phyloP scores from a whole-genome alignment of 2,329 filamentous ascomycete species.

The Cercospora berteroae region DNA sequence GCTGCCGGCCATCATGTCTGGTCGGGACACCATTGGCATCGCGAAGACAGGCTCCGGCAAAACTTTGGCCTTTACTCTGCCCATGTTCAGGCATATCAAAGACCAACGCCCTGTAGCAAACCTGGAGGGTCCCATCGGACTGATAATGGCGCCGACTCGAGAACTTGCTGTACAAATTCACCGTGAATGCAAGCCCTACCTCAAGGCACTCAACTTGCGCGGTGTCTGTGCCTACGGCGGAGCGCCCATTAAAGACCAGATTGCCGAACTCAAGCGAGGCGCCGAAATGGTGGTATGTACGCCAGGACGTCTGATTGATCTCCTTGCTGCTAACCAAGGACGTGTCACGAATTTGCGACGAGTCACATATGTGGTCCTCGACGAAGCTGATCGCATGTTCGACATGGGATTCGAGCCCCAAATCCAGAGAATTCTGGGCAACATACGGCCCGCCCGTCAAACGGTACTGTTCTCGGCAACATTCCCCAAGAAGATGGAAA shows the following conservation, averaged over 20 bases:
- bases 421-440: conserved; percentile 92
- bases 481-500: conserved; percentile 90
- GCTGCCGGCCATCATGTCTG: conserved; percentile 91
- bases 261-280: conserved; percentile 91
- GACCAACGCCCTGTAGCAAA: conserved; percentile 81
- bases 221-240: conserved; percentile 93
- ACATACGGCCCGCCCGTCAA: conserved; percentile 87
- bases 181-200: conserved; percentile 88
- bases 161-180: conserved; percentile 94
- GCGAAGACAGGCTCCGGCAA: conserved; percentile 98
- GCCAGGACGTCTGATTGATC: conserved; percentile 91
- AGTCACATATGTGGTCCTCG: conserved; percentile 90
- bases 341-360: conserved; percentile 86
- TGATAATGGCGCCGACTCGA: conserved; percentile 92
- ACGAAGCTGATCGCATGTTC: conserved; percentile 98
- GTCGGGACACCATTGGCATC: conserved; percentile 90
- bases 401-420: conserved; percentile 99
- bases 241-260: conserved; percentile 94
- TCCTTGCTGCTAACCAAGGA: conserved; percentile 89
- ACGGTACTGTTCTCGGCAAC: conserved; percentile 96
- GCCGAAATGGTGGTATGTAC: conserved; percentile 95
- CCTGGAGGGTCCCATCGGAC: conserved; percentile 79
- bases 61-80: conserved; percentile 89
- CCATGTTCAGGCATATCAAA: conserved; percentile 97
- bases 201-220: conserved; percentile 80